Evolutionary conservation across 2,329 filamentous ascomycete genomes (phyloP), one percentile per base, ranked within the genome.

Genomic region (Aspergillus persii): DNA sequence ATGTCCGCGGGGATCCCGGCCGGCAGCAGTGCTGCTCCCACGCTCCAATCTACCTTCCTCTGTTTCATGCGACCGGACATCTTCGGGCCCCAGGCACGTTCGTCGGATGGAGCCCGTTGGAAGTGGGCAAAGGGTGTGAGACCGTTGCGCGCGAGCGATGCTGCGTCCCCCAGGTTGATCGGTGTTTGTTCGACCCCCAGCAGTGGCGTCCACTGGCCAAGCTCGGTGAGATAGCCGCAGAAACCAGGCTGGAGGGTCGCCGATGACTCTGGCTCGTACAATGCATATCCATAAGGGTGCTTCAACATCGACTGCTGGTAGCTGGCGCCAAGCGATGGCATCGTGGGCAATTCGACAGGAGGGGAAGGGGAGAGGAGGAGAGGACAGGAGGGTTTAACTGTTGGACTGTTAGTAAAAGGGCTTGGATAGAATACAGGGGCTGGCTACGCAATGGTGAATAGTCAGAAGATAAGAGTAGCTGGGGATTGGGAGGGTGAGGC

Each of bases 271-370:
- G 54, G 54, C n/a, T 57, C 54, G 36, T 57, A 57, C 8, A 57
- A 15, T 5, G 54, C 54, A 23, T 57, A 57, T 4, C 54, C 54
- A 27, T 57, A 57, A 3, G 54, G 54, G 48, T 57, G 54, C 2
- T 47, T 50, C 33, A 50, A 48, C 54, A 57, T 57, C 15, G 54
- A 57, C n/a, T 51, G 54, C 47, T 57, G 54, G 48, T 57, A 57
- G 27, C 29, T 30, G 9, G 54, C 8, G 9, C 54, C 48, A 26
- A 57, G 26, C 12, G 47, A 29, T 3, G 54, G 30, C 54, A 57
- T 57, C 8, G n/a, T 33, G 3, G 41, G 23, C 12, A n/a, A n/a
- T 41, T 12, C 36, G 36, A 41, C 9, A 3, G 9, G 36, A 12
- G 12, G 36, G 12, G 3, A 12, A 12, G 4, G 5, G 4, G 12